Evolutionary conservation across 805 yeast species (phyloP), one percentile per base, ranked within the genome.

Genomic region (Candida anglica): DNA sequence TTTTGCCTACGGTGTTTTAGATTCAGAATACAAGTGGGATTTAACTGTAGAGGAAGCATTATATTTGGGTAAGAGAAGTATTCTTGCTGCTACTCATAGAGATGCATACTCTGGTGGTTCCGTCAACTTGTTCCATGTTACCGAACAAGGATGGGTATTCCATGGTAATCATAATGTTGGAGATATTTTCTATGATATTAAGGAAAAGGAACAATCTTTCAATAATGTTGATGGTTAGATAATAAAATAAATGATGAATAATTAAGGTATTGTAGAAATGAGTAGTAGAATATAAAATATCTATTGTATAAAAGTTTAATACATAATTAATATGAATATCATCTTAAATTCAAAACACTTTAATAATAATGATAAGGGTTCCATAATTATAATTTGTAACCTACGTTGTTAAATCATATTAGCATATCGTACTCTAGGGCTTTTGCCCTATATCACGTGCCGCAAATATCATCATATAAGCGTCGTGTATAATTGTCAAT

Each of bases 81-180:
- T 93, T 51, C 72, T 93, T 48, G 98, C 98, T 28, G 98, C 98
- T 32, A 85, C 97, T 20, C 98, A 93, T 58, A 84, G 98, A 75
- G 98, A 93, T 62, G 98, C 98, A 5, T 93, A 71, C 63, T 87
- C 96, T 38, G 98, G 98, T 72, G 98, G 98, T 48, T 86, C 96
- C 2, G 79, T 91, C 44, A 93, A 93, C 59, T 68, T 93, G 51
- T 93, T 80, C 60, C 98, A 93, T 57, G 91, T 93, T 39, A 82
- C 93, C 19, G 96, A 88, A 64, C 58, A 76, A 33, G 98, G 98
- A 32, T 93, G 98, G 98, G 75, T 75, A 23, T 93, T 77, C 69
- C 97, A 93, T 56, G 98, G 98, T 45, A 93, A 93, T 60, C 81
- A 81, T 63, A 89, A 89, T 57, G 95, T 88, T 44, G 96, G 94